Base-by-base conservation (phyloP, 306 rosid species). In the Argentina anserina region DNA sequence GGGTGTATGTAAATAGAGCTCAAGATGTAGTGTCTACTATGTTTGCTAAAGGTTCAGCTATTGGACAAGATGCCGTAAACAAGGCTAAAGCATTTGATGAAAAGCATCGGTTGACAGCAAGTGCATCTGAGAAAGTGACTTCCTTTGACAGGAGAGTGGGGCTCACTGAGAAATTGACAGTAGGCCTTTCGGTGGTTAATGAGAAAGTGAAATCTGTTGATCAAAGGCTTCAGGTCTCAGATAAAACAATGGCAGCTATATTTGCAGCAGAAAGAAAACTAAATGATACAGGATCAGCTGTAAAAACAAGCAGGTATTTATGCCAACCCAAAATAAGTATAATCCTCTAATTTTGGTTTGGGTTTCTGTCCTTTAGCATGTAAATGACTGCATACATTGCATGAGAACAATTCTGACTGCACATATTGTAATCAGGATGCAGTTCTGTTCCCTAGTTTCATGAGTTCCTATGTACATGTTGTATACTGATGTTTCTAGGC, bases 1-100 rank as follows among this genome's bases (percentile, higher is more conserved):
- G 80, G 84, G 41, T 88, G 14, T 90, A 90, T 81, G 89, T 86
- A 40, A 83, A 56, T 74, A 88, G 17, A 84, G 98, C 97, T 71
- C 97, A 93, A 56, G 97, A 81, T 86, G 97, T 72, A 58, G 97
- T 93, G 64, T 79, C 90, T 13, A 84, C 29, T 78, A 70, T 93
- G 90, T 77, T 90, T 60, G 92, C 97, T 0, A 93, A 87, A 80
- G 90, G 97, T 76, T 90, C 93, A 31, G 96, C 97, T 36, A 90
- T 93, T 69, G 81, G 89, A 34, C 97, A 93, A 81, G 98, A 93
- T 81, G 97, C 92, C 0, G 55, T 93, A 79, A 93, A 83, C 85
- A 93, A 87, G 82, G 98, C 98, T 68, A 93, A 93, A 87, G 93
- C 98, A 79, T 93, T 93, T 86, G 98, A 93, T 76, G 98, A 90